Base-by-base conservation (phyloP, 805 yeast genomes). In the Metschnikowia borealis region DNA sequence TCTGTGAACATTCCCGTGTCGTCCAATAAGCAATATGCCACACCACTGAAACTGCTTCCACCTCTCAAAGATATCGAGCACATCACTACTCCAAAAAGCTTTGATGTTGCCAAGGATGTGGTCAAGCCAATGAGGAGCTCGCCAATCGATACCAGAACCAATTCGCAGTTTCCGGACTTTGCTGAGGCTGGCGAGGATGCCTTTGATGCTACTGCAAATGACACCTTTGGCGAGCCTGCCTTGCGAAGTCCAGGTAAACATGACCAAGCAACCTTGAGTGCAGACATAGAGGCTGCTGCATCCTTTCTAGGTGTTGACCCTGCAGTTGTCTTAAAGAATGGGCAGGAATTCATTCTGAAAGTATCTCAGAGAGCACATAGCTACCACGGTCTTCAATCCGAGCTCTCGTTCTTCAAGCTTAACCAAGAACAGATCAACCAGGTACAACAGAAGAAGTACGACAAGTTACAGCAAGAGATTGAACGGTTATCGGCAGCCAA, bases 31-130 rank as follows among this genome's bases (percentile, higher is more conserved):
- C 52, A 46, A n/a, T 54, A 68, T 49, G 65, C 74, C 21, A 73
- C 78, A 18, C 77, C 78, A 0, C 68, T 67, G 63, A 73, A 72
- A 52, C 59, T 65, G 26, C 62, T 73, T 31, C 77, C 77, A 1
- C 69, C 77, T 5, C 59, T 73, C 26, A 73, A 73, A 54, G 77
- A 73, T 47, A 73, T 73, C 17, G 78, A 73, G 39, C 54, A 54
- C 14, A 73, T 73, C 17, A 65, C 61, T 7, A 73, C 78, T 0
- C 78, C 78, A 1, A 73, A 72, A 44, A 58, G 69, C 7, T 73
- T 73, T 53, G 55, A 60, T 35, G 77, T 73, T 18, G 77, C 78
- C 17, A 66, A 60, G 53, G 78, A 73, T 50, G 51, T 49, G 29
- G 50, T 50, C 7, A 51, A 48, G 10, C 48, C 50, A 14, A 61